phyloP scores from a whole-genome alignment of 148 eudicot species.

The Simmondsia chinensis region DNA sequence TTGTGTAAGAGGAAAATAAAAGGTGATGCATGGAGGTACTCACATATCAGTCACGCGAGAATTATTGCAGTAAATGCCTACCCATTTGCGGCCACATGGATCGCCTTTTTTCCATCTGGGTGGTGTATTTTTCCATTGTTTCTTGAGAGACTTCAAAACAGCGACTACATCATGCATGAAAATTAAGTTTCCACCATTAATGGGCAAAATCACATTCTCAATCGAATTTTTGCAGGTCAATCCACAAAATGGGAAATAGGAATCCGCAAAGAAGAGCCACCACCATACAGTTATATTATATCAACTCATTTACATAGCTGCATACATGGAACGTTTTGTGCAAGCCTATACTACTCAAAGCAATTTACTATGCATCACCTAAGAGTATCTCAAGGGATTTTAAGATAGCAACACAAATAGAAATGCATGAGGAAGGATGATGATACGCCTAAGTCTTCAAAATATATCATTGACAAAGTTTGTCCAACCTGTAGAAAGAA shows the following conservation, averaged over 20 bases:
- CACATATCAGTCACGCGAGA: constrained; percentile 23
- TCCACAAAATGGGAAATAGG: background rate
- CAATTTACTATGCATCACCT: no score
- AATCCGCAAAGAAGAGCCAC: background rate
- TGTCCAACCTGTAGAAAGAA: no score
- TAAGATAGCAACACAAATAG: no score
- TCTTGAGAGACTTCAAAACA: constrained; percentile 18
- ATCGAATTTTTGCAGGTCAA: background rate
- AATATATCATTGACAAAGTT: no score
- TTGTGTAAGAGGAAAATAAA: background rate
- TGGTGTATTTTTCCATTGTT: constrained; percentile 21
- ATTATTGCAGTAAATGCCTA: constrained; percentile 21
- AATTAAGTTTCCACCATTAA: background rate
- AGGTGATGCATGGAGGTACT: constrained; percentile 4
- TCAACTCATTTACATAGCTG: no score
- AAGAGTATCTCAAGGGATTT: no score
- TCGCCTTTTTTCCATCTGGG: constrained; percentile 22
- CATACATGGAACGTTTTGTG: no score
- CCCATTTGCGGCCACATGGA: constrained; percentile 30
- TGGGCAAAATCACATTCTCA: background rate
- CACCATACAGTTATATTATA: no score
- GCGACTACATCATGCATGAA: constrained; percentile 10
- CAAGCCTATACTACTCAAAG: no score
- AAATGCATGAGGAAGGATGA: no score
- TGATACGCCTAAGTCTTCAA: no score